These are phyloP conservation scores for Fusarium odoratissimum DNA, from an alignment of 2,329 filamentous ascomycete genomes.

Conservation along the genomic window DNA sequence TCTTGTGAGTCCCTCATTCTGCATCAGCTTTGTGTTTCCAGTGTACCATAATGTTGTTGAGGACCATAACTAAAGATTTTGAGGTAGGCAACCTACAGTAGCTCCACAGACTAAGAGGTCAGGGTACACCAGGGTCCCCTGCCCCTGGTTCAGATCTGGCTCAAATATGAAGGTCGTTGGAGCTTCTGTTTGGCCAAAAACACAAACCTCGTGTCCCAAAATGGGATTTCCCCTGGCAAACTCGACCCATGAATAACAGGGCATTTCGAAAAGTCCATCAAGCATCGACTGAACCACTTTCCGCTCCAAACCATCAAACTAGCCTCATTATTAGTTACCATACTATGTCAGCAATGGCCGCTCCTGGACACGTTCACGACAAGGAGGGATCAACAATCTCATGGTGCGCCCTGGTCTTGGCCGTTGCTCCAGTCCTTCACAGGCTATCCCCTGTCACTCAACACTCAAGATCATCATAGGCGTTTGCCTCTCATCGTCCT, in stretches of 20 bases:
- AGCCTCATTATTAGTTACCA: constrained; percentile 6
- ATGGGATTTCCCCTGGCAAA: constrained; percentile 41
- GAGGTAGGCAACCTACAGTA: constrained; percentile 9
- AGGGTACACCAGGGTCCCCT: constrained; percentile 20
- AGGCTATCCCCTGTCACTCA: not conserved
- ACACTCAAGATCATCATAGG: not conserved
- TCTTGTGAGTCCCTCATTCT: not conserved
- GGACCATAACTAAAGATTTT: constrained; percentile 1
- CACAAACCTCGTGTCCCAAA: constrained; percentile 50
- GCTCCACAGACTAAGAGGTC: not conserved
- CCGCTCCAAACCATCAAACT: constrained; percentile 17
- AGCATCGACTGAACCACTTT: constrained; percentile 9
- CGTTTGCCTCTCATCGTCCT: not conserved
- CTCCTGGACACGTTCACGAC: not conserved
- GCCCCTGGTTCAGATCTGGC: constrained; percentile 40
- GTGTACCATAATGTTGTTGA: not conserved
- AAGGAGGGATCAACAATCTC: constrained; percentile 4
- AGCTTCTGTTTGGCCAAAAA: constrained; percentile 42
- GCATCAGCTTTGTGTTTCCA: not conserved
- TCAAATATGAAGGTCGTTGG: constrained; percentile 15
- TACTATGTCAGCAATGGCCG: not conserved
- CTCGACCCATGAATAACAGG: constrained; percentile 19
- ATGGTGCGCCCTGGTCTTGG: not conserved
- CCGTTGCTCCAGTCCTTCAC: not conserved
- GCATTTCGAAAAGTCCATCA: constrained; percentile 32